Conservation (phyloP, 768 basidiomycete genomes). For the Leccinum broughii region DNA sequence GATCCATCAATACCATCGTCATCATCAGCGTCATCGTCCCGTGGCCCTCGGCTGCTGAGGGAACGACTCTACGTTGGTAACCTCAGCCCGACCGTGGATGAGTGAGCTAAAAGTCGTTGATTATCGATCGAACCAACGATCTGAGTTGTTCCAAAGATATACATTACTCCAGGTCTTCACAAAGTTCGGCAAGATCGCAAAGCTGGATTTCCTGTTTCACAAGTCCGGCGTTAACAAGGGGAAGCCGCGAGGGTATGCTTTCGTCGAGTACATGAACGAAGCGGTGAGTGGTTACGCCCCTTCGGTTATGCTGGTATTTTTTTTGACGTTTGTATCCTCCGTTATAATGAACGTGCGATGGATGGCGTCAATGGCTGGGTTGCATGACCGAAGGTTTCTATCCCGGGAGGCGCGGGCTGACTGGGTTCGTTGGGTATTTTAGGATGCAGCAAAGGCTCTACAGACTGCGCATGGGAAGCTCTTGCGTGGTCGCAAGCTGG, state of each 20-base stretch:
- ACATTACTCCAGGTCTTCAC: slow-evolving; percentile 86
- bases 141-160: slow-evolving; percentile 53
- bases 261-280: slow-evolving; percentile 79
- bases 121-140: not conserved
- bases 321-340: slow-evolving; percentile 29
- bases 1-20: slow-evolving; percentile 7
- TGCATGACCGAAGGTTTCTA: slow-evolving; percentile 25
- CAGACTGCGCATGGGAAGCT: slow-evolving; percentile 72
- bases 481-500: slow-evolving; percentile 82
- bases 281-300: slow-evolving; percentile 59
- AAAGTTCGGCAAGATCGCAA: slow-evolving; percentile 89
- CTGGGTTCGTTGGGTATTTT: slow-evolving; percentile 23
- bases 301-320: slow-evolving; percentile 18
- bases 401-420: slow-evolving; percentile 19
- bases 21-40: slow-evolving; percentile 26
- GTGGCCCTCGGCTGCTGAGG: slow-evolving; percentile 41
- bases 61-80: slow-evolving; percentile 92
- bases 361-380: slow-evolving; percentile 18
- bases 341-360: slow-evolving; percentile 22
- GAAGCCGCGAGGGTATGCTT: slow-evolving; percentile 94
- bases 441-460: slow-evolving; percentile 87
- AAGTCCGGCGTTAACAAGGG: slow-evolving; percentile 87
- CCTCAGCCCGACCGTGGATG: slow-evolving; percentile 81
- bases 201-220: slow-evolving; percentile 95
- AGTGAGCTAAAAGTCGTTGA: slow-evolving; percentile 49